phyloP scores from a whole-genome alignment of 345 rosid genomes.

The Cardamine chenopodiifolia region DNA sequence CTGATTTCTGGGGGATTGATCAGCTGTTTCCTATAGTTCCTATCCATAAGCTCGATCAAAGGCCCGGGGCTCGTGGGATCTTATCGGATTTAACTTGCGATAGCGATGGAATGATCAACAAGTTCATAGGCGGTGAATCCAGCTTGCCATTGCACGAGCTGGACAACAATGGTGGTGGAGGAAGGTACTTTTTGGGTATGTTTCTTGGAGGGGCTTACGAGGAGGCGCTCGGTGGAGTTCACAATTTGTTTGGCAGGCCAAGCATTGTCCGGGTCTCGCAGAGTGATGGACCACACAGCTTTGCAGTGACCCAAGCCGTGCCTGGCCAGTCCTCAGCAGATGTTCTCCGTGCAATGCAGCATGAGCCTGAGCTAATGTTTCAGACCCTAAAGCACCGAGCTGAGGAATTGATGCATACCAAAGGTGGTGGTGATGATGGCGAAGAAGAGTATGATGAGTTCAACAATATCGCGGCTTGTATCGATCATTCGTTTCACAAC shows the following conservation, averaged over 20 bases:
- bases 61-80: conserved; percentile 70
- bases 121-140: conserved; percentile 85
- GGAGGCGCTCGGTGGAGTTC: conserved; percentile 97
- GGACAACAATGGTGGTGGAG: conserved; percentile 46
- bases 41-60: conserved; percentile 73
- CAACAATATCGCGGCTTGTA: conserved; percentile 54
- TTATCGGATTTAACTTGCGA: conserved; percentile 92
- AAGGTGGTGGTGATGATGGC: conserved; percentile 27
- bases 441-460: conserved; percentile 13
- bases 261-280: conserved; percentile 84
- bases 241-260: conserved; percentile 94
- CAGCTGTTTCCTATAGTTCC: conserved; percentile 94
- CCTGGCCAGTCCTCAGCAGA: conserved; percentile 87
- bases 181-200: conserved; percentile 84
- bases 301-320: conserved; percentile 79
- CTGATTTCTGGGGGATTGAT: conserved; percentile 95
- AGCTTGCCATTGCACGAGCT: conserved; percentile 91
- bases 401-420: conserved; percentile 50
- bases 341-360: conserved; percentile 92
- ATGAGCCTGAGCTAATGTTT: conserved; percentile 96
- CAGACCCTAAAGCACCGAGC: conserved; percentile 90
- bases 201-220: conserved; percentile 98
- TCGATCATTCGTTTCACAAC: conserved; percentile 75
- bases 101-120: conserved; percentile 88
- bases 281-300: conserved; percentile 92